These are phyloP conservation scores for Vigna nakashimae DNA, from an alignment of 306 rosid species.

Conservation along the genomic window DNA sequence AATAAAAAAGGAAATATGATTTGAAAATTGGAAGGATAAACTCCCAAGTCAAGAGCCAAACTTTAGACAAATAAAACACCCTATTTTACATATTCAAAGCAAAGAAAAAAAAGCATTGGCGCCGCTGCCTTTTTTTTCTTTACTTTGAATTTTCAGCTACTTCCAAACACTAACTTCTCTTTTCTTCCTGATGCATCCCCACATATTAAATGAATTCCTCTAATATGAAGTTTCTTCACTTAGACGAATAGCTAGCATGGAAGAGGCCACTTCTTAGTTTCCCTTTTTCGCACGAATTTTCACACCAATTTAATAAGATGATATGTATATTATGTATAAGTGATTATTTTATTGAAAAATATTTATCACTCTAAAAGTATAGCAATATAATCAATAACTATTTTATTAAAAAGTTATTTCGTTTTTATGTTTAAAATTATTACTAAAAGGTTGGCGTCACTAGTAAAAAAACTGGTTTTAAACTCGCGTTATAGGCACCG, in stretches of 20 bases:
- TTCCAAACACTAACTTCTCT: neutral
- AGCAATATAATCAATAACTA: too few relatives aligned
- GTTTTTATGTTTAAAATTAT: too few relatives aligned
- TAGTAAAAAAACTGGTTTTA: too few relatives aligned
- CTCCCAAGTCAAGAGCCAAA: neutral
- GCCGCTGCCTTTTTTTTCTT: too few relatives aligned
- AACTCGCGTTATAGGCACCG: too few relatives aligned
- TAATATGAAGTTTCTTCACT: too few relatives aligned
- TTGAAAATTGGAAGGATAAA: neutral
- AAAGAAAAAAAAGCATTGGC: too few relatives aligned
- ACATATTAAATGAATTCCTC: too few relatives aligned
- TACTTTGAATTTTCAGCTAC: neutral
- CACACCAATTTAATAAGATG: neutral
- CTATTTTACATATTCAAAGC: neutral
- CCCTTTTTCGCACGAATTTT: neutral
- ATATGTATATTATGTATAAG: neutral
- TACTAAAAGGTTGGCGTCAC: too few relatives aligned
- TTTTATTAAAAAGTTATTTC: too few relatives aligned
- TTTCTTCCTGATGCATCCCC: neutral
- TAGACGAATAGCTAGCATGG: neutral
- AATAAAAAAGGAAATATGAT: neutral
- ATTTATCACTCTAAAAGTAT: too few relatives aligned
- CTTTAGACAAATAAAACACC: neutral
- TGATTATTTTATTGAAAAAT: too few relatives aligned
- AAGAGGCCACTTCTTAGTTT: neutral